Base-by-base conservation (phyloP, 345 rosid species). In the Dipteronia sinensis region DNA sequence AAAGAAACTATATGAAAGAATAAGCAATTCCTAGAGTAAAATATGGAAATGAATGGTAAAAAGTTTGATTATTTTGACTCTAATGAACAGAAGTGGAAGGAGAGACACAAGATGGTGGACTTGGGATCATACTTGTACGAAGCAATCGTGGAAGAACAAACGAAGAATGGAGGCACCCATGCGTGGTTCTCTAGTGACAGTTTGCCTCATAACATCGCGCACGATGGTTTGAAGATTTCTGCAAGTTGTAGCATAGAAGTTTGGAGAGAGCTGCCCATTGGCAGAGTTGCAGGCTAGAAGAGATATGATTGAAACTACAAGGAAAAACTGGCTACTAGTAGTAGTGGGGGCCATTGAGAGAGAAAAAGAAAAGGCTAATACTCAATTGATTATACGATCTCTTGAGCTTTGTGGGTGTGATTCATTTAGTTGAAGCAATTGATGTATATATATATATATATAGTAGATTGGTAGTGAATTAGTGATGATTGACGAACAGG, bases 71-170 rank as follows among this genome's bases (percentile, higher is more conserved):
- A 7, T 42, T 7, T 42, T 7, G 9, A 42, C 46, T 42, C 46
- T n/a, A n/a, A n/a, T 34, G 46, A 42, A 42, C 46, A 42, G 46
- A 9, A 49, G 17, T 15, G 55, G 22, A 11, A 67, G n/a, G 38
- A 34, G 38, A 61, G 49, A 38, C 4, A 3, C 42, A 38, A 38
- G 6, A 34, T 34, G 38, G 38, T 34, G 8, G 27, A 8, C 20
- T 10, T 10, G 22, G 66, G 56, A 2, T 62, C 79, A 20, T 68
- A 87, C 88, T 22, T 87, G 79, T 12, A 87, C 90, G 29, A 87
- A 85, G 80, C 90, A 87, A 70, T 87, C 90, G 12, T 87, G 90
- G 80, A 87, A 85, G 85, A 83, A 87, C 85, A 85, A 23, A 56
- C 90, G 90, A 67, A 87, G 88, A 74, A 87, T 80, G 1, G 83